Percentiles rank a stretch among this genome's conserved stretches.
Conservation (phyloP, 2,329 filamentous ascomycete species). For the Fusarium marasasianum region DNA sequence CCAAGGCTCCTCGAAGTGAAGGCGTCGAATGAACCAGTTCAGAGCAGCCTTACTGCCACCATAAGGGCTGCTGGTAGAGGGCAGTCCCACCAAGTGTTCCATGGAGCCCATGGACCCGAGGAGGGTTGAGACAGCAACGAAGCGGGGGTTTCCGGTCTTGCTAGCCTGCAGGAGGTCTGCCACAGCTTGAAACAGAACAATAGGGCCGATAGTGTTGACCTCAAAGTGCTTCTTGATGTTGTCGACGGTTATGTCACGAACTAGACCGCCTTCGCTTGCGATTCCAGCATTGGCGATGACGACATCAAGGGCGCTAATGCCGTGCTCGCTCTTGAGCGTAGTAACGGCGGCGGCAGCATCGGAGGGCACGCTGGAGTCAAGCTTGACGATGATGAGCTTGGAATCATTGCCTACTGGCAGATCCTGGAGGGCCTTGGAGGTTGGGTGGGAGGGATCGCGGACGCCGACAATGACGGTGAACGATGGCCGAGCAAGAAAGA, state of each 20-base stretch:
- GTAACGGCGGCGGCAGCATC: neutral
- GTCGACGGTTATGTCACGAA: neutral
- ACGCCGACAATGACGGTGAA: neutral
- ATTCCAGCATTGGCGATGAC: neutral
- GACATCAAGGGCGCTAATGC: neutral
- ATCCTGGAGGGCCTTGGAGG: neutral
- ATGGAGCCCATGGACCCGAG: neutral
- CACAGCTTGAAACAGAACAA: neutral
- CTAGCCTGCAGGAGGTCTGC: neutral
- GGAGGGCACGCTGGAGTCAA: neutral
- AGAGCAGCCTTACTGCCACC: neutral
- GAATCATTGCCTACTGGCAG: neutral
- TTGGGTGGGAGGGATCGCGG: neutral
- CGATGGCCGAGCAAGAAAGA: neutral
- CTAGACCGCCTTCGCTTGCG: neutral
- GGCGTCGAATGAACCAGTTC: neutral
- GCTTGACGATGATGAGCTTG: neutral
- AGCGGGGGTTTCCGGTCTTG: neutral
- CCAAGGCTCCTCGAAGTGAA: neutral
- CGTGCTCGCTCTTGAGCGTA: neutral
- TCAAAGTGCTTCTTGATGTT: neutral
- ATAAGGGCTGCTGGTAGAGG: neutral
- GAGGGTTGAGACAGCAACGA: neutral
- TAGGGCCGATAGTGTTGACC: neutral
- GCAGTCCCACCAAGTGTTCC: neutral